Evolutionary conservation across 768 basidiomycete genomes (phyloP).

Genomic region (Trametes punicea): DNA sequence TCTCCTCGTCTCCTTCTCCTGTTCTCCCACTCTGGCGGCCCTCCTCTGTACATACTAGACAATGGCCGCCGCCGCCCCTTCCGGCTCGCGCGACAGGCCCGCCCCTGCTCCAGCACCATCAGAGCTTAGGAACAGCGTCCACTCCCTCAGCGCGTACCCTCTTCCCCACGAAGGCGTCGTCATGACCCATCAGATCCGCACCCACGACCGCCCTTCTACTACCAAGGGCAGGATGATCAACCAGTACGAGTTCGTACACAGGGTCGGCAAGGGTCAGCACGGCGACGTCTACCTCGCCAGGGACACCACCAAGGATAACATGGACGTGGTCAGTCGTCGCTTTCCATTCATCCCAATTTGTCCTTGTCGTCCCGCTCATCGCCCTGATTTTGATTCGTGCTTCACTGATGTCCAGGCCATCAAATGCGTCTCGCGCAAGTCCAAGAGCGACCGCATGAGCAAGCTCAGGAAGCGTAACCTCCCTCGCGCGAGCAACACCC

Average conservation of each 20-base stretch:
- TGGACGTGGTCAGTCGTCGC: constrained; percentile 42
- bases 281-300: constrained; percentile 81
- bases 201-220: constrained; percentile 35
- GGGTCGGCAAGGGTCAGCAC: constrained; percentile 86
- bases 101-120: not conserved
- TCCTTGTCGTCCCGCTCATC: too few relatives aligned
- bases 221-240: constrained; percentile 58
- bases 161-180: constrained; percentile 44
- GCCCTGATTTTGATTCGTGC: too few relatives aligned
- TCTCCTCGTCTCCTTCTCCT: constrained; percentile 4
- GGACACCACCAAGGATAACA: constrained; percentile 41
- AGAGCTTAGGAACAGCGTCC: constrained; percentile 19
- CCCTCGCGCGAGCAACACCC: constrained; percentile 45
- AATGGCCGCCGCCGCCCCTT: constrained; percentile 22
- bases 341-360: constrained; percentile 22
- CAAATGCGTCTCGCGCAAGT: constrained; percentile 72
- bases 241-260: constrained; percentile 75
- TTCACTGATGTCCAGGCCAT: too few relatives aligned
- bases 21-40: constrained; percentile 5
- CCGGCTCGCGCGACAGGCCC: constrained; percentile 17
- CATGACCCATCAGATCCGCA: constrained; percentile 38
- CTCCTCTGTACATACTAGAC: constrained; percentile 20
- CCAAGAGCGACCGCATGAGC: constrained; percentile 64
- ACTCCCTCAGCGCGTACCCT: constrained; percentile 15
- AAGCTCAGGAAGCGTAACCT: constrained; percentile 38